Evolutionary conservation across 176 grass and related monocot genomes (phyloP).

Genomic region (Oryza glaberrima): DNA sequence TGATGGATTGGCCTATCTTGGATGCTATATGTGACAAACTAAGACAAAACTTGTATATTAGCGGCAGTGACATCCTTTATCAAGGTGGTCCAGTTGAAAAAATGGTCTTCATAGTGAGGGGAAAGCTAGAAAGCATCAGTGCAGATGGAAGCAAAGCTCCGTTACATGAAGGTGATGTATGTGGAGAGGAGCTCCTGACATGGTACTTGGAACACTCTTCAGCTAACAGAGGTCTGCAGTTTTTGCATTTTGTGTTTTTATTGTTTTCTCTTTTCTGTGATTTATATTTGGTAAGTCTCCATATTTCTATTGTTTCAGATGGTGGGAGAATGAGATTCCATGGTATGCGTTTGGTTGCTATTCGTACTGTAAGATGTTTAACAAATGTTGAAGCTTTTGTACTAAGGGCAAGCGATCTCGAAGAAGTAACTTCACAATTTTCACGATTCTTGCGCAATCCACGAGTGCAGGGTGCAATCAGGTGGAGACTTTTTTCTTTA

Average conservation of each 20-base stretch:
- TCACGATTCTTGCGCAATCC: slow-evolving; percentile 83
- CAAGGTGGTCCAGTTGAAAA: slow-evolving; percentile 83
- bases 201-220: slow-evolving; percentile 96
- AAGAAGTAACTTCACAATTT: slow-evolving; percentile 80
- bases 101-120: slow-evolving; percentile 95
- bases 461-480: slow-evolving; percentile 74
- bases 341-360: slow-evolving; percentile 79
- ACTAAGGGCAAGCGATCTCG: slow-evolving; percentile 78
- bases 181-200: slow-evolving; percentile 95
- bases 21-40: slow-evolving; percentile 92
- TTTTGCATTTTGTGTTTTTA: background rate
- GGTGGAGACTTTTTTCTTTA: slow-evolving; percentile 29
- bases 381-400: slow-evolving; percentile 97
- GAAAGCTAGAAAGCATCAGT: slow-evolving; percentile 87
- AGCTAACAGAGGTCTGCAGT: slow-evolving; percentile 65
- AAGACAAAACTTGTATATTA: slow-evolving; percentile 84
- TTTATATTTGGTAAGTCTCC: slow-evolving; percentile 11
- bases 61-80: slow-evolving; percentile 82
- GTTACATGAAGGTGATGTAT: slow-evolving; percentile 85
- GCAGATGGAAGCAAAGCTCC: slow-evolving; percentile 71
- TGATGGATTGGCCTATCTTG: slow-evolving; percentile 88
- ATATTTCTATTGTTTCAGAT: slow-evolving; percentile 53
- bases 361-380: slow-evolving; percentile 81
- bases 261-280: slow-evolving; percentile 11
- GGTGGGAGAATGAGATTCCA: slow-evolving; percentile 68